Conservation (phyloP, 2,329 filamentous ascomycete species). For the Aspergillus sp. region DNA sequence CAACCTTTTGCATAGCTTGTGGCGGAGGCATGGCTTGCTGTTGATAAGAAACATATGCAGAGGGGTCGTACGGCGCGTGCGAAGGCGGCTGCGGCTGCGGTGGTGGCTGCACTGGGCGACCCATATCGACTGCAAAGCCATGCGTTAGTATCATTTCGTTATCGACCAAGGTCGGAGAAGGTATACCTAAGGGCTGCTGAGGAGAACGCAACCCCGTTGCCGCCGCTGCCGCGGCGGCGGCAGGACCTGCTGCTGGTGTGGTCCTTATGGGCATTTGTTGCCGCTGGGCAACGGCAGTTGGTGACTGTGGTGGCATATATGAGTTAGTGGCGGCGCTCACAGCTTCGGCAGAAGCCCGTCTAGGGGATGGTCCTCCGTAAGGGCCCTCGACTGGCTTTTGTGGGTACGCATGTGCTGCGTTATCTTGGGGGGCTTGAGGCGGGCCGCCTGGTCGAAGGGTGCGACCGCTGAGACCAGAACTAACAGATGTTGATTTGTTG, state of each 20-base stretch:
- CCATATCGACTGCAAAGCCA: constrained; percentile 29
- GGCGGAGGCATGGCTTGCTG: constrained; percentile 23
- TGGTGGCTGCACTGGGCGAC: constrained; percentile 29
- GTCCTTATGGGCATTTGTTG: constrained; percentile 43
- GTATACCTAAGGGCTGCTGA: constrained; percentile 35
- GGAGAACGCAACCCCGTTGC: constrained; percentile 41
- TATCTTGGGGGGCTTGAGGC: constrained; percentile 37
- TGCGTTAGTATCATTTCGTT: constrained; percentile 17
- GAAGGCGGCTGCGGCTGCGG: constrained; percentile 35
- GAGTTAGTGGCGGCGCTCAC: constrained; percentile 38
- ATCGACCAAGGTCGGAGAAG: constrained; percentile 27
- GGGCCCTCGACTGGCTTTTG: constrained; percentile 31
- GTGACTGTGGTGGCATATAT: constrained; percentile 43
- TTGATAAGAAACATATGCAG: constrained; percentile 34
- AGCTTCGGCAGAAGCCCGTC: constrained; percentile 34
- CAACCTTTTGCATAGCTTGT: constrained; percentile 21
- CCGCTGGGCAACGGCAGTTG: constrained; percentile 26
- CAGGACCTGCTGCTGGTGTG: constrained; percentile 42
- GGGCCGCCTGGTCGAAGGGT: constrained; percentile 55
- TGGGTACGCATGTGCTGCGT: constrained; percentile 28
- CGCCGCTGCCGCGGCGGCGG: constrained; percentile 44
- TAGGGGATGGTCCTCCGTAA: constrained; percentile 25
- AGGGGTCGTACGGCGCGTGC: constrained; percentile 41
- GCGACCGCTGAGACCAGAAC: constrained; percentile 54
- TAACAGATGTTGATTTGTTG: constrained; percentile 50